Evolutionary conservation across 441 rosid genomes (phyloP).

Genomic region (Populus hybrid): DNA sequence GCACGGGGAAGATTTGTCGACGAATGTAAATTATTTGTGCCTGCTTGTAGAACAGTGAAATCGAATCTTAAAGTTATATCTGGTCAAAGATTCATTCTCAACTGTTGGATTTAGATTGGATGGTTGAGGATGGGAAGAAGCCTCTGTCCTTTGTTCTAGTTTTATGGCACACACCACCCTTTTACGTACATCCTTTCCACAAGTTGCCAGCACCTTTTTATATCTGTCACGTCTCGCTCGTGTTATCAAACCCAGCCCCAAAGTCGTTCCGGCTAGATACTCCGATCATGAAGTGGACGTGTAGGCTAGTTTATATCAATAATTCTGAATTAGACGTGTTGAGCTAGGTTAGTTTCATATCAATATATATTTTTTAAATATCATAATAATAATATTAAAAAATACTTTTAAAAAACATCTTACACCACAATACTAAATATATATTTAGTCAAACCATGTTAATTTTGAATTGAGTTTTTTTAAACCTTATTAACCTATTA

Average conservation of each 20-base stretch:
- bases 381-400: too few relatives aligned
- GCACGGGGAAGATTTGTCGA: slow-evolving; percentile 8
- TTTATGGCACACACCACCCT: slow-evolving; percentile 23
- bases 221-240: neutral
- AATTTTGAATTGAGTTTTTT: too few relatives aligned
- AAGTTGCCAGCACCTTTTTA: neutral
- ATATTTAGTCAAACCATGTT: too few relatives aligned
- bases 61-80: slow-evolving; percentile 14
- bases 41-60: slow-evolving; percentile 21
- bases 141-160: slow-evolving; percentile 23
- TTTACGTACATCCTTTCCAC: neutral
- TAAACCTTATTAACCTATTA: too few relatives aligned
- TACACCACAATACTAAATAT: too few relatives aligned
- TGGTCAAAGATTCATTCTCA: slow-evolving; percentile 44
- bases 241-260: too few relatives aligned
- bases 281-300: too few relatives aligned
- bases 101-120: slow-evolving; percentile 40
- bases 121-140: slow-evolving; percentile 23
- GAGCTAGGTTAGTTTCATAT: too few relatives aligned
- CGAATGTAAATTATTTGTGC: neutral
- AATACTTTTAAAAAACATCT: too few relatives aligned
- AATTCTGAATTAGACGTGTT: too few relatives aligned
- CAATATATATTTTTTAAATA: too few relatives aligned
- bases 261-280: neutral
- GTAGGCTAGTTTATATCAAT: too few relatives aligned